Percentiles rank a stretch among this genome's conserved stretches.
Evolutionary conservation across 495 filamentous ascomycete genomes (phyloP).

Genomic region (Platismatia glauca): DNA sequence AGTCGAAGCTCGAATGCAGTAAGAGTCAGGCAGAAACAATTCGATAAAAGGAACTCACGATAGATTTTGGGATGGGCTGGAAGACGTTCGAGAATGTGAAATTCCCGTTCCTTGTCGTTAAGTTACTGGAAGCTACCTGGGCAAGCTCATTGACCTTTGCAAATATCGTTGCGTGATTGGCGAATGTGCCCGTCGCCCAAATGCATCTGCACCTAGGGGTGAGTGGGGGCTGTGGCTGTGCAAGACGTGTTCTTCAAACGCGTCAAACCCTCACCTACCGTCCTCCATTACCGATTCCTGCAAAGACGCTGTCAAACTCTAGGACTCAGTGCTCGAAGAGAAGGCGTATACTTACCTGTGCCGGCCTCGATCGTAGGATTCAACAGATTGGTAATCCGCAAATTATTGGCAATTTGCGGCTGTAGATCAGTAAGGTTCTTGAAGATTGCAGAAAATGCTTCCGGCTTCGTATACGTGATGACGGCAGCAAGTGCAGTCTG

Average conservation of each 20-base stretch:
- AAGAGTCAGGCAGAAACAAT: too few relatives aligned
- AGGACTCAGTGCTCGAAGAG: background rate
- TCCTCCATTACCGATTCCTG: background rate
- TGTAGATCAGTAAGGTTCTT: background rate
- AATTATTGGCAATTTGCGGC: conserved; percentile 5
- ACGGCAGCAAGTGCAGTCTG: background rate
- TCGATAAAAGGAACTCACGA: background rate
- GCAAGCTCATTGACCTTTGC: conserved; percentile 3
- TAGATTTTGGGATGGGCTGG: conserved; percentile 9
- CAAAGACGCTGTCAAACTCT: background rate
- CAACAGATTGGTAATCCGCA: conserved; percentile 8
- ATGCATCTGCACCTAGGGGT: background rate
- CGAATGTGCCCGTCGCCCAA: background rate
- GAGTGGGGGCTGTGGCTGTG: background rate
- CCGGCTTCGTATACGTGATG: conserved; percentile 9
- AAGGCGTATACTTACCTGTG: background rate
- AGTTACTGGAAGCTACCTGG: background rate
- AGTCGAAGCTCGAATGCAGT: too few relatives aligned
- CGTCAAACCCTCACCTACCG: background rate
- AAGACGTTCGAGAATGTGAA: conserved; percentile 7
- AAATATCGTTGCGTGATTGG: conserved; percentile 8
- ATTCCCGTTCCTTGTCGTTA: background rate
- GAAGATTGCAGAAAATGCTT: conserved; percentile 1
- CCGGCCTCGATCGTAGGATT: conserved; percentile 4
- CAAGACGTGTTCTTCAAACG: background rate